These are phyloP conservation scores for Linderniella brevidens DNA, from an alignment of 257 asterid species.

Conservation along the genomic window DNA sequence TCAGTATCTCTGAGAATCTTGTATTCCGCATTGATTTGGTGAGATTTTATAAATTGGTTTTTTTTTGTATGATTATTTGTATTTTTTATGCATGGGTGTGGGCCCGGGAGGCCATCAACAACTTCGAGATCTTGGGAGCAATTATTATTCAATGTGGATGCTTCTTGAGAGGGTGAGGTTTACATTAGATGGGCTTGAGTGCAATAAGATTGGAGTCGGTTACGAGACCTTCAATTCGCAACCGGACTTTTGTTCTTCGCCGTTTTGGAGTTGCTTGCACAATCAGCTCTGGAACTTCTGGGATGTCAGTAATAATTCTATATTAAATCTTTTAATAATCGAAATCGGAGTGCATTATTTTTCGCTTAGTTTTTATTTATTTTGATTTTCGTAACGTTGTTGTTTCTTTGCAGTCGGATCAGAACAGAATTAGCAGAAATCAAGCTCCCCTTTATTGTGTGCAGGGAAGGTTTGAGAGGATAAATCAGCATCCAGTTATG, in stretches of 20 bases:
- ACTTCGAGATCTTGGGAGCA: slow-evolving; percentile 65
- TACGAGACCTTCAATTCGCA: slow-evolving; percentile 69
- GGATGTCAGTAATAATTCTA: slow-evolving; percentile 51
- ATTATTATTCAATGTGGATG: slow-evolving; percentile 97
- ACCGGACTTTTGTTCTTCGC: slow-evolving; percentile 85
- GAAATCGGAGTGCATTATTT: too few species aligned
- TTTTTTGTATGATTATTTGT: neutral
- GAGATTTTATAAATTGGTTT: too few species aligned
- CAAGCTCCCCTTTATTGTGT: slow-evolving; percentile 85
- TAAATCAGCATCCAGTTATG: slow-evolving; percentile 96
- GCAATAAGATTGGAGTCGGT: slow-evolving; percentile 86
- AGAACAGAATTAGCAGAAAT: slow-evolving; percentile 67
- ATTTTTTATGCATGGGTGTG: slow-evolving; percentile 36
- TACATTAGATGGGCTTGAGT: slow-evolving; percentile 72
- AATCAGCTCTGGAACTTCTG: slow-evolving; percentile 95
- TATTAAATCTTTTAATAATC: neutral
- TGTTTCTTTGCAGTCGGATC: slow-evolving; percentile 53
- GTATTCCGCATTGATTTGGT: too few species aligned
- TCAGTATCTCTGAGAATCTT: too few species aligned
- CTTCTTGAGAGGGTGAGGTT: slow-evolving; percentile 92
- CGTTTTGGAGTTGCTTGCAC: slow-evolving; percentile 93
- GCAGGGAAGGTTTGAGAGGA: slow-evolving; percentile 92
- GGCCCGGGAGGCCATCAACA: slow-evolving; percentile 42
- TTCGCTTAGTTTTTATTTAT: neutral
- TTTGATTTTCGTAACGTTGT: neutral